Evolutionary conservation across 352 stramenopile species (phyloP).

Genomic region (Phytopythium helicoides): DNA sequence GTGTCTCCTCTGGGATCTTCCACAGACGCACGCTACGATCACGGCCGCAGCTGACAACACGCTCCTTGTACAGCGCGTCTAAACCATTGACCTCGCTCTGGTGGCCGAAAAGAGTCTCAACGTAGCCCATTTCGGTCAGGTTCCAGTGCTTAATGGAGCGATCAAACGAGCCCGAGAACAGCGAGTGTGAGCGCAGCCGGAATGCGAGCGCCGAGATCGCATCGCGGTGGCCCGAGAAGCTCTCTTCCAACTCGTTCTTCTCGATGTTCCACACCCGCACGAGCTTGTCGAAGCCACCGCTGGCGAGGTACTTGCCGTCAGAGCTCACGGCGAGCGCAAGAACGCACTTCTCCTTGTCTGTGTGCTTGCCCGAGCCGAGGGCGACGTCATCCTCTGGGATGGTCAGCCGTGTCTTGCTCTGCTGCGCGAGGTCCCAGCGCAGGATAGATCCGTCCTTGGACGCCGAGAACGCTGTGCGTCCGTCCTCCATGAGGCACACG

Average conservation of each 20-base stretch:
- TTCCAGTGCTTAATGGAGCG: constrained; percentile 95
- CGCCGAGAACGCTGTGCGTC: constrained; percentile 87
- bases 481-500: constrained; percentile 87
- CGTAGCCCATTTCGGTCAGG: constrained; percentile 94
- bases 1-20: constrained; percentile 95
- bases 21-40: constrained; percentile 93
- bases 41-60: constrained; percentile 87
- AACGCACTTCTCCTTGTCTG: constrained; percentile 79
- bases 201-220: constrained; percentile 87
- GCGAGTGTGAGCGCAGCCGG: constrained; percentile 80
- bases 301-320: constrained; percentile 91
- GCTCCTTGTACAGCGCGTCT: constrained; percentile 89
- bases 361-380: constrained; percentile 38
- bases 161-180: constrained; percentile 93
- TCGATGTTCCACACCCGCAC: constrained; percentile 88
- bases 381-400: constrained; percentile 64
- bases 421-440: constrained; percentile 83
- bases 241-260: constrained; percentile 79
- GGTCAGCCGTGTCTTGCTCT: constrained; percentile 68
- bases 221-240: constrained; percentile 89
- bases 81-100: constrained; percentile 90
- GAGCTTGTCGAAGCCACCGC: constrained; percentile 89
- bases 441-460: constrained; percentile 93
- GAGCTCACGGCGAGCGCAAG: constrained; percentile 87
- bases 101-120: constrained; percentile 95